Conservation (phyloP, 331 rosid genomes). For the Erythrophleum ivorense region DNA sequence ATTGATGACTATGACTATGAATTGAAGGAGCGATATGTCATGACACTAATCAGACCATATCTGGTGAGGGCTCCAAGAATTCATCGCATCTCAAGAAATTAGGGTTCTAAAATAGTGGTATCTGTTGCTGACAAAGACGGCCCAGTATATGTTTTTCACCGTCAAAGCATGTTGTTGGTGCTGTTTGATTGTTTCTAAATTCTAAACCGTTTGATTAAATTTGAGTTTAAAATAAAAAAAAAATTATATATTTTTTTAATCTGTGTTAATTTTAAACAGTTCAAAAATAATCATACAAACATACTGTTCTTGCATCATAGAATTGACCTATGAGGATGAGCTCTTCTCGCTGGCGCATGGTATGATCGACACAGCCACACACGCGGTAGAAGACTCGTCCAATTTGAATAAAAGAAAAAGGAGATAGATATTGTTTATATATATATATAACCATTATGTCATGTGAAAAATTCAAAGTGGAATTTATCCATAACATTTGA, state of each 20-base stretch:
- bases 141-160: neutral
- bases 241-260: too few species aligned
- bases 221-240: neutral
- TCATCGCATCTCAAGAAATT: neutral
- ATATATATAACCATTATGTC: neutral
- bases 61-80: neutral
- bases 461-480: too few species aligned
- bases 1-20: neutral
- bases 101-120: constrained; percentile 1
- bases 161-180: neutral
- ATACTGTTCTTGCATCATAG: neutral
- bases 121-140: neutral
- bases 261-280: neutral
- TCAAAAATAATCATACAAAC: neutral
- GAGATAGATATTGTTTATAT: neutral
- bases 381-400: neutral
- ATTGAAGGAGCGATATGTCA: neutral
- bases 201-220: neutral
- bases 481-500: too few species aligned
- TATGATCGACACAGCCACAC: neutral
- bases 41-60: neutral
- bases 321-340: neutral
- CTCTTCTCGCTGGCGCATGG: neutral
- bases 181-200: neutral
- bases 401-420: neutral